A percentile compares a stretch with the other conserved stretches of the same genome.
These are phyloP conservation scores for Nakazawaea peltata DNA, from an alignment of 805 yeast genomes.

Conservation along the genomic window DNA sequence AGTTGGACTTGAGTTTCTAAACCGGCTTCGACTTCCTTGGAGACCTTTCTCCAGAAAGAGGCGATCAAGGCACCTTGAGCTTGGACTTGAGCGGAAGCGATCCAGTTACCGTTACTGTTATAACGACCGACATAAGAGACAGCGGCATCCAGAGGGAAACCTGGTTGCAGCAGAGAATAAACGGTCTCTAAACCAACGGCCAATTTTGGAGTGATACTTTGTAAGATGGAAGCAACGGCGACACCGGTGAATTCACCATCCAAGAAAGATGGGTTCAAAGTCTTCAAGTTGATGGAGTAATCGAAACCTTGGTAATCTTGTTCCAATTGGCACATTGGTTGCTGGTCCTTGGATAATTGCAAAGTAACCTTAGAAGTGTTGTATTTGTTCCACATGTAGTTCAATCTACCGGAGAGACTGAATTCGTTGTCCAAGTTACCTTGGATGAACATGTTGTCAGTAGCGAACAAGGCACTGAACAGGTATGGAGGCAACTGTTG, in stretches of 20 bases:
- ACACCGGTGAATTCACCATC: constrained; percentile 83
- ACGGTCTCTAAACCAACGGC: constrained; percentile 90
- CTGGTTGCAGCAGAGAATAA: constrained; percentile 67
- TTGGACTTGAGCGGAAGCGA: constrained; percentile 87
- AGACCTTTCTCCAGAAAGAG: constrained; percentile 89
- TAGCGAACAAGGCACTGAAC: constrained; percentile 82
- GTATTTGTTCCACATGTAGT: constrained; percentile 82
- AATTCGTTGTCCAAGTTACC: constrained; percentile 87
- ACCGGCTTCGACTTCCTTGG: constrained; percentile 93
- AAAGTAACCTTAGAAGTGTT: constrained; percentile 77
- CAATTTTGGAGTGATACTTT: constrained; percentile 75
- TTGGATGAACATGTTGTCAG: constrained; percentile 78
- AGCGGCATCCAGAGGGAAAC: constrained; percentile 82
- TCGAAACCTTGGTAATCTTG: constrained; percentile 92
- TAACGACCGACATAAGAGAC: constrained; percentile 87
- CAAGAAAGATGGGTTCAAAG: constrained; percentile 79
- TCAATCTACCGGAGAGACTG: constrained; percentile 79
- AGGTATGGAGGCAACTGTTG: constrained; percentile 84
- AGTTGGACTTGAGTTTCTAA: constrained; percentile 80
- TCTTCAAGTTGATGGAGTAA: constrained; percentile 81
- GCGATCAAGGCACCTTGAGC: constrained; percentile 87
- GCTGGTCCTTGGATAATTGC: constrained; percentile 85
- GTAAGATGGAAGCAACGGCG: constrained; percentile 84
- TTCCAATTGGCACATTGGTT: constrained; percentile 90
- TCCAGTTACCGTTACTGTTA: constrained; percentile 74